phyloP scores from a whole-genome alignment of 2,329 filamentous ascomycete species.

The Claviceps paspali region DNA sequence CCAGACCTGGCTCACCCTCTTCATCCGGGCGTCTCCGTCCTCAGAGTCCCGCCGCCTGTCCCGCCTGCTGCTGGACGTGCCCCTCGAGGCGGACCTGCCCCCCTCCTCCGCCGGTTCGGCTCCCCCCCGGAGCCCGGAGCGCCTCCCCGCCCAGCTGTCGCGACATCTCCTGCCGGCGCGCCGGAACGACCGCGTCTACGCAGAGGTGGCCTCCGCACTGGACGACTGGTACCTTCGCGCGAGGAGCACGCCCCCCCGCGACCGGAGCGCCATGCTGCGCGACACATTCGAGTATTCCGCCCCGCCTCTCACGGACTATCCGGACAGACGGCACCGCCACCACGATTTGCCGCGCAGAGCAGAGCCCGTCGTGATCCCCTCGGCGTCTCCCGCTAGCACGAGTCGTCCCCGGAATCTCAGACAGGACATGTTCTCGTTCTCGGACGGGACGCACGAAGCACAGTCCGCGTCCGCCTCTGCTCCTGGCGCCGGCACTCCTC shows the following conservation, averaged over 20 bases:
- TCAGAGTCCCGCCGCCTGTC: slow-evolving; percentile 56
- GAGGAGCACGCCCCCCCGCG: not conserved
- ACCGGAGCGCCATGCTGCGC: slow-evolving; percentile 1
- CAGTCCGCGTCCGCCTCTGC: no score
- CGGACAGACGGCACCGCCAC: not conserved
- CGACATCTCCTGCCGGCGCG: slow-evolving; percentile 52
- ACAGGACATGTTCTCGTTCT: no score
- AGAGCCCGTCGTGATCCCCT: not conserved
- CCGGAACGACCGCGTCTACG: slow-evolving; percentile 40
- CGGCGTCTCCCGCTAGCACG: not conserved
- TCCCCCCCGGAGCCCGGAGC: slow-evolving; percentile 39
- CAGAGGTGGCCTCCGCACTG: slow-evolving; percentile 45
- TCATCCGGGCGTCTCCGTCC: slow-evolving; percentile 63
- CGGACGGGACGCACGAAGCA: no score
- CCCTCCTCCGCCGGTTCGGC: slow-evolving; percentile 22
- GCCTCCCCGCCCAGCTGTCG: slow-evolving; percentile 66
- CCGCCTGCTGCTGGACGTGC: slow-evolving; percentile 52
- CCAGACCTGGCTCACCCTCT: slow-evolving; percentile 53
- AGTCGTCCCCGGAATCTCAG: not conserved
- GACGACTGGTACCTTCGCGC: slow-evolving; percentile 22
- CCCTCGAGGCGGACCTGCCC: slow-evolving; percentile 34
- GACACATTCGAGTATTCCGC: no score
- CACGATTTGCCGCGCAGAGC: not conserved
- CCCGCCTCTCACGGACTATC: no score
- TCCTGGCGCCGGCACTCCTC: no score